Base-by-base conservation (phyloP, 1,284 basidiomycete species). In the Testicularia cyperi region DNA sequence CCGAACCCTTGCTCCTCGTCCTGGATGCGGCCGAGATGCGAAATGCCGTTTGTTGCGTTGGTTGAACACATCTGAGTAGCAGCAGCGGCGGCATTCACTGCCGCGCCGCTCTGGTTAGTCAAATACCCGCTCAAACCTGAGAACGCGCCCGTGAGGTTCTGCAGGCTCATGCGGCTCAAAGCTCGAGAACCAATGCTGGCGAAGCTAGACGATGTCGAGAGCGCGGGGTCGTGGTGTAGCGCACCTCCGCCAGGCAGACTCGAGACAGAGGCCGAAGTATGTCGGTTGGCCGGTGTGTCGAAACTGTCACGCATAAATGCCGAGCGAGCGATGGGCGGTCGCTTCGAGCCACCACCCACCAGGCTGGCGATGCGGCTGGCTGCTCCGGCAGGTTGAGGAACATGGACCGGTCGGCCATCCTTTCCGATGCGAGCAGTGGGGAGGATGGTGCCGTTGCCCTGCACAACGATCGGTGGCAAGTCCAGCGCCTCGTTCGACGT, bases 391-490 rank as follows among this genome's bases (percentile, higher is more conserved):
- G n/a, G n/a, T n/a, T n/a, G n/a, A n/a, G n/a, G n/a, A n/a, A n/a
- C n/a, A 12, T 23, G 21, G n/a, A 61, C 42, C 1, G 53, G 53
- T 24, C 37, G 41, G 21, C 58, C 53, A 12, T 52, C 40, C 27
- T 46, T 48, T 33, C 46, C 53, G 37, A 63, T 40, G 9, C 36
- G 33, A 9, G 51, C 57, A 7, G 42, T 54, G 8, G 57, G 45
- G 29, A 43, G 10, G 3, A 61, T 21, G 1, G 25, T 40, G 6
- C 52, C 58, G 28, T 47, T 62, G 16, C 35, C 19, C 20, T 40
- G 30, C 12, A 69, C 45, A 8, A 54, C 44, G 37, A 72, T 62
- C 12, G 70, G 70, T 6, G 70, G 70, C 44, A 72, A 44, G 19
- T 70, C 70, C 13, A 72, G 41, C 15, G 70, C 39, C 24, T 55